Evolutionary conservation across 2,329 filamentous ascomycete species (phyloP), one percentile per base, ranked within the genome.

Genomic region (Alternaria gansuensis): DNA sequence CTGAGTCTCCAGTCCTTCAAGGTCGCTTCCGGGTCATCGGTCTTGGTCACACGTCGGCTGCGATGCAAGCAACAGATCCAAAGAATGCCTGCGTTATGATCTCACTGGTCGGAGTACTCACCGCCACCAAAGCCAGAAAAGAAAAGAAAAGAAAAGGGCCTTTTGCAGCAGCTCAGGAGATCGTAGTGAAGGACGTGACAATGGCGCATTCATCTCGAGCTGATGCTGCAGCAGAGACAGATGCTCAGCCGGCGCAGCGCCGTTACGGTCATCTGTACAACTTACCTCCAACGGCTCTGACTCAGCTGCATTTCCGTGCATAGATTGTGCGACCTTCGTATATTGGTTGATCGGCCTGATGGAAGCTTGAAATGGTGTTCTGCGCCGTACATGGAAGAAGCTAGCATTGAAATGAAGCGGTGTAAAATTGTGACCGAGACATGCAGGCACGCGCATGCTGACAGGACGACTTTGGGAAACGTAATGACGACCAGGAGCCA

Each of bases 251-350:
- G 44, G 50, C 33, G 37, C 50, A 59, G 55, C 60, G 62, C 63
- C 59, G 45, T 62, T 66, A 63, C 59, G 51, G 52, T 57, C 48
- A 28, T 34, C 36, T 59, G 65, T 63, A 45, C 39, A 48, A 66
- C 62, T 58, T 60, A 44, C 45, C 40, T 40, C 13, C 39, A 43
- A 51, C 46, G 48, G 44, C 31, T 28, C 17, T 55, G 61, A 60
- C 60, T 67, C 62, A 64, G 62, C 63, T 59, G 46, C 44, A 51
- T 17, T 36, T 54, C 29, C 33, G 44, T 23, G 24, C 49, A 13
- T 45, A 51, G 29, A 58, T 36, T 46, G 61, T 61, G n/a, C 57
- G 23, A 66, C 56, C n/a, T 45, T 34, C 17, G 26, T 26, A 36
- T 44, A 36, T 37, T 36, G 21, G 57, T 58, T 46, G 39, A 57